Base-by-base conservation (phyloP, 768 basidiomycete genomes). In the Melanogaster broomeanus region DNA sequence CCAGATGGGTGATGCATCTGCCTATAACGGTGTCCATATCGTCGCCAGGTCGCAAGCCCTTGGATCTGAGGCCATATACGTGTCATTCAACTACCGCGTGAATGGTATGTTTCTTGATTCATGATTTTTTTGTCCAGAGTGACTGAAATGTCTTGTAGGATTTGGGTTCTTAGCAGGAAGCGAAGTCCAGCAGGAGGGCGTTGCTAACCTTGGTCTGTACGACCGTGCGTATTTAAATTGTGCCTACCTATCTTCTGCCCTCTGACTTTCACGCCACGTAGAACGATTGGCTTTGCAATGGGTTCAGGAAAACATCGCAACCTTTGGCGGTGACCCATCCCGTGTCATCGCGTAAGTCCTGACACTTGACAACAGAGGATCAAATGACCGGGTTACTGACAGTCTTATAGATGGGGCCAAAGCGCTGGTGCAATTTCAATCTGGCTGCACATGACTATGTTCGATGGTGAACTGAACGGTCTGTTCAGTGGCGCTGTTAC, bases 171-270 rank as follows among this genome's bases (percentile, higher is more conserved):
- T 74, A 21, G 70, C 58, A n/a, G 69, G 73, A 3, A 61, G 69
- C 25, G 71, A 74, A 53, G 65, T 70, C 2, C 64, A 66, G 35
- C 65, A 54, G 2, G 74, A 67, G 6, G 72, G 72, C 16, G 44
- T 72, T 15, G 68, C 61, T 34, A 82, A 82, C 58, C 65, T 75
- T 6, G 81, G 81, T 10, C 56, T 83, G 8, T 62, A 64, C 44
- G 81, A 83, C 60, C 75, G 61, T 63, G 74, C 66, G 27, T 34
- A 12, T 22, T 22, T 45, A 22, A 12, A 31, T 4, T 9, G 31
- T 12, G n/a, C 28, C 18, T 35, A 21, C 28, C 18, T 35, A 4
- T 37, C 4, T 19, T 33, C 19, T 27, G n/a, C 6, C 19, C n/a
- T 24, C 13, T 35, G 15, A 42, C 39, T 35, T n/a, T 12, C 11